Conservation (phyloP, 108 stramenopile species). For the Cyclotella distinguenda region DNA sequence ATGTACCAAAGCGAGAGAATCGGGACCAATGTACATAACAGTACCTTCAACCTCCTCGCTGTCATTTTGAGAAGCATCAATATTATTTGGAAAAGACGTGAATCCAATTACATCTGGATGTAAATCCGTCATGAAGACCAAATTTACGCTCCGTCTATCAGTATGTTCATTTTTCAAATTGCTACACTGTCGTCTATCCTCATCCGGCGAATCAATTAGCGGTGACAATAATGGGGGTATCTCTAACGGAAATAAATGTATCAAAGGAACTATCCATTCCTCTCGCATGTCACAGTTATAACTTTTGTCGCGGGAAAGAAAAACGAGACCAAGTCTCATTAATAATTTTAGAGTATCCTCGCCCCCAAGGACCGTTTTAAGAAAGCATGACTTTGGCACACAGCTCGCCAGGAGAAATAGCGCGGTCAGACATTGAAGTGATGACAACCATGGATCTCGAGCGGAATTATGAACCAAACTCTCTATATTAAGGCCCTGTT, state of each 20-base stretch:
- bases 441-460: conserved; percentile 15
- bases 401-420: conserved; percentile 50
- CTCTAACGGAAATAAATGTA: conserved; percentile 63
- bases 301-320: conserved; percentile 11
- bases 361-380: conserved; percentile 39
- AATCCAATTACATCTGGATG: conserved; percentile 68
- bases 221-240: conserved; percentile 19
- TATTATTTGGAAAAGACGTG: conserved; percentile 37
- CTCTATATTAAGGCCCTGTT: conserved; percentile 25
- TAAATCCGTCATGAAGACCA: conserved; percentile 71
- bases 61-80: not conserved
- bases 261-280: conserved; percentile 54
- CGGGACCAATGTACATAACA: conserved; percentile 89
- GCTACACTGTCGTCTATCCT: not conserved
- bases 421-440: conserved; percentile 41
- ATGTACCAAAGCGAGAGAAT: conserved; percentile 74
- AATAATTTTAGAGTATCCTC: conserved; percentile 41
- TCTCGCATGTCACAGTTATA: conserved; percentile 12
- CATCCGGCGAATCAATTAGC: not conserved
- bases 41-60: conserved; percentile 24
- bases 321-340: conserved; percentile 55
- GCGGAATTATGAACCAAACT: not conserved
- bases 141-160: conserved; percentile 11
- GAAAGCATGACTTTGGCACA: conserved; percentile 40
- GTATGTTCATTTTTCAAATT: not conserved